Evolutionary conservation across 2,329 filamentous ascomycete genomes (phyloP).

Genomic region (Zymoseptoria brevis): DNA sequence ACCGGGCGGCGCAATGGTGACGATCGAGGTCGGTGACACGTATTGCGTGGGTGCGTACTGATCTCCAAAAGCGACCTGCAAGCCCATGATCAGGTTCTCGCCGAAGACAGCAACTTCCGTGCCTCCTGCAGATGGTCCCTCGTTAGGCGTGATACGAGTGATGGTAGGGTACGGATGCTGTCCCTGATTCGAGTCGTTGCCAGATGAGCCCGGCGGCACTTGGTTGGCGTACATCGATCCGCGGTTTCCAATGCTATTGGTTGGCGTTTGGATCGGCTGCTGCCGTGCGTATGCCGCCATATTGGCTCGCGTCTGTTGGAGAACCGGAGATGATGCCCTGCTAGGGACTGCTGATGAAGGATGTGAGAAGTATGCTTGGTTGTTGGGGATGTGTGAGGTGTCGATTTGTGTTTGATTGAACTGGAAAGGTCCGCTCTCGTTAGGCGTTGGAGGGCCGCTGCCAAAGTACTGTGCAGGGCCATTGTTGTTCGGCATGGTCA

Average conservation of each 20-base stretch:
- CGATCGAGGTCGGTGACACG: conserved; percentile 67
- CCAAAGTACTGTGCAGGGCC: conserved; percentile 22
- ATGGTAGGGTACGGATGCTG: conserved; percentile 7
- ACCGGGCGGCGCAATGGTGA: conserved; percentile 69
- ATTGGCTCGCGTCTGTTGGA: conserved; percentile 25
- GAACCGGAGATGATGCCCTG: conserved; percentile 65
- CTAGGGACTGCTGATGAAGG: conserved; percentile 44
- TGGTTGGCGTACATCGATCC: conserved; percentile 13
- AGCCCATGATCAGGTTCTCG: conserved; percentile 66
- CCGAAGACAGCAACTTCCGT: conserved; percentile 83
- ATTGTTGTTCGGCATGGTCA: conserved; percentile 27
- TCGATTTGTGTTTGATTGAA: conserved; percentile 21
- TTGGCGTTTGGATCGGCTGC: conserved; percentile 23
- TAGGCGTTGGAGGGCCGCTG: conserved; percentile 27
- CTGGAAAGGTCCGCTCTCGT: conserved; percentile 19
- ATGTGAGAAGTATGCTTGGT: conserved; percentile 26
- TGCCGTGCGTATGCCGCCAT: conserved; percentile 28
- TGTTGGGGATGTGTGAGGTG: conserved; percentile 17
- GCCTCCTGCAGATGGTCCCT: conserved; percentile 74
- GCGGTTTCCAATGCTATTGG: conserved; percentile 15
- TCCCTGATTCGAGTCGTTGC: conserved; percentile 7
- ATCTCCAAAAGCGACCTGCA: conserved; percentile 81
- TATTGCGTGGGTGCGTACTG: conserved; percentile 62
- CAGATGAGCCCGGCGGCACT: conserved; percentile 9
- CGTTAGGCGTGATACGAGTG: conserved; percentile 59